Evolutionary conservation across 495 filamentous ascomycete species (phyloP).

Genomic region (Bryoglossum gracile): DNA sequence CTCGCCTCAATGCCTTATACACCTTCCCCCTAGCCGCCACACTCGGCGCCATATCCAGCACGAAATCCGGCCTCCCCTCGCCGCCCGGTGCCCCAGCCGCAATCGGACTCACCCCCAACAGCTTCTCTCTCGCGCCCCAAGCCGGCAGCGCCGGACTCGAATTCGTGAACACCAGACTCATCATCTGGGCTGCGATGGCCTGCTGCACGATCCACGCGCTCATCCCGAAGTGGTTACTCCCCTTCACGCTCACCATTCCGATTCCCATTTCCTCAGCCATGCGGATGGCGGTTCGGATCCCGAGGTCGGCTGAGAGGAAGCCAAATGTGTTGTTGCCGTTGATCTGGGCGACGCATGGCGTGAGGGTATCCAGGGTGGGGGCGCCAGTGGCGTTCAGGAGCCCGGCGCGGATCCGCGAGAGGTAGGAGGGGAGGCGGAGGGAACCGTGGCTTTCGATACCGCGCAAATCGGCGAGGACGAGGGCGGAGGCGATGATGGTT

Average conservation of each 20-base stretch:
- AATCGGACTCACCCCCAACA: conserved; percentile 72
- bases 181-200: conserved; percentile 63
- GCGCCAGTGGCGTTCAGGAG: conserved; percentile 51
- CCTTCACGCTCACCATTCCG: conserved; percentile 64
- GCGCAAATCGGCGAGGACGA: conserved; percentile 66
- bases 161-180: conserved; percentile 75
- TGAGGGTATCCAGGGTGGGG: conserved; percentile 50
- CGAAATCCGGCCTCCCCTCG: conserved; percentile 44
- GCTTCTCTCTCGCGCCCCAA: conserved; percentile 59
- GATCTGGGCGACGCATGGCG: conserved; percentile 56
- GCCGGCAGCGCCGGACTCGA: conserved; percentile 65
- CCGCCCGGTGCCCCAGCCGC: conserved; percentile 66
- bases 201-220: conserved; percentile 70
- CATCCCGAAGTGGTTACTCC: conserved; percentile 79
- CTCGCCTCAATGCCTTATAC: conserved; percentile 62
- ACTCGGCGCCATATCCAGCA: conserved; percentile 72
- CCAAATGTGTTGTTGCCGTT: conserved; percentile 72
- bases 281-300: conserved; percentile 54
- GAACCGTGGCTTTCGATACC: conserved; percentile 74
- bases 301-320: conserved; percentile 56
- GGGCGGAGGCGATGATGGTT: conserved; percentile 48
- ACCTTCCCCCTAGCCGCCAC: conserved; percentile 70
- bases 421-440: conserved; percentile 70
- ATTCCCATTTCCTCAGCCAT: conserved; percentile 62
- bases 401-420: conserved; percentile 59